Conservation (phyloP, 2,329 filamentous ascomycete species). For the Pseudogymnoascus sp. region DNA sequence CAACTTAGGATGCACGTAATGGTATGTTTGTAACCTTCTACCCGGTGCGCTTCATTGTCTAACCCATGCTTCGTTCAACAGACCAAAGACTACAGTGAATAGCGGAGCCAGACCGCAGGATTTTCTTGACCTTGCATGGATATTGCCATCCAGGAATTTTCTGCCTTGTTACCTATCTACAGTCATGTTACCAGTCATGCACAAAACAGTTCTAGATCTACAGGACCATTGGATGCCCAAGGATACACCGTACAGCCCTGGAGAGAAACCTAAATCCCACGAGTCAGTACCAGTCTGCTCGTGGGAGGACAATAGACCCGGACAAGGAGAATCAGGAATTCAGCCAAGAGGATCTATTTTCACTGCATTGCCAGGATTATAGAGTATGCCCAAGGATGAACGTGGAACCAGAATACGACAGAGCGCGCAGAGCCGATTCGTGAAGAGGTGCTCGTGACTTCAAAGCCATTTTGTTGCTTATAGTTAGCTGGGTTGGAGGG, state of each 20-base stretch:
- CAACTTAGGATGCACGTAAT: neutral
- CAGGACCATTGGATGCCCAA: conserved; percentile 13
- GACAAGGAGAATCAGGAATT: neutral
- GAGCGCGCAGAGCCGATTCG: conserved; percentile 2
- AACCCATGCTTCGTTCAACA: conserved; percentile 10
- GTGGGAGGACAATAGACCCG: conserved; percentile 8
- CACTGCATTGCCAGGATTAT: conserved; percentile 9
- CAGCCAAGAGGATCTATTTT: conserved; percentile 8
- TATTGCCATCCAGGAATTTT: conserved; percentile 11
- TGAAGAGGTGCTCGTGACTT: conserved; percentile 1
- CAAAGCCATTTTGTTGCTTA: neutral
- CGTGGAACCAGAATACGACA: neutral
- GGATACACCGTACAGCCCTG: conserved; percentile 16
- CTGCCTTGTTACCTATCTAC: conserved; percentile 7
- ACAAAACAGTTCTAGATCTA: conserved; percentile 12
- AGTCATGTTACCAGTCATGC: conserved; percentile 26
- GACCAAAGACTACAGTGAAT: conserved; percentile 8
- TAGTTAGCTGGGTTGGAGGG: neutral
- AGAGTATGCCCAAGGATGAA: conserved; percentile 7
- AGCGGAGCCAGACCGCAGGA: conserved; percentile 13
- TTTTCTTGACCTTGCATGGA: conserved; percentile 11
- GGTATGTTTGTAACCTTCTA: neutral
- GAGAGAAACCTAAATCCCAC: neutral
- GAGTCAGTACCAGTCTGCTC: conserved; percentile 9
- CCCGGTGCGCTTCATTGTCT: neutral